phyloP scores from a whole-genome alignment of 73 alveolate species.

The Tetrahymena elliotti region DNA sequence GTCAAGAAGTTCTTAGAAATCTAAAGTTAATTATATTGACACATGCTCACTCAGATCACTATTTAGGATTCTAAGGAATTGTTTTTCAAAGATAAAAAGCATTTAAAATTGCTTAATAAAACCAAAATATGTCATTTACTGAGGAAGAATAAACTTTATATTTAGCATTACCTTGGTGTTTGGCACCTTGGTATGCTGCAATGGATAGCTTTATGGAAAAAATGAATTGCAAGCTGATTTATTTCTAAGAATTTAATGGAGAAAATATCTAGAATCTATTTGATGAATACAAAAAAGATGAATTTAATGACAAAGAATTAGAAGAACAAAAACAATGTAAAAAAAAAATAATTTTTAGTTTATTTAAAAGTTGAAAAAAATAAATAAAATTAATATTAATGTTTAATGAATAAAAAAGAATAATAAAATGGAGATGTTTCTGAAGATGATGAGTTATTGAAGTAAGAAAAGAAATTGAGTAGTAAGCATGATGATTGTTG shows the following conservation, averaged over 20 bases:
- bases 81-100: conserved; percentile 50
- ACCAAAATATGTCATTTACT: conserved; percentile 35
- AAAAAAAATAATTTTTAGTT: neutral
- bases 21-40: conserved; percentile 75
- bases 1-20: conserved; percentile 49
- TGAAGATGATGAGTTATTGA: neutral
- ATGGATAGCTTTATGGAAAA: conserved; percentile 16
- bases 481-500: neutral
- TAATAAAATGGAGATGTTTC: neutral
- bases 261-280: neutral
- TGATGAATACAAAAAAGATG: neutral
- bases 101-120: neutral
- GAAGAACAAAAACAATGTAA: neutral
- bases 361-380: neutral
- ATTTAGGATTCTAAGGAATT: conserved; percentile 80
- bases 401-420: neutral
- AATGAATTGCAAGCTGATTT: conserved; percentile 2
- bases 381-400: neutral
- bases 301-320: neutral
- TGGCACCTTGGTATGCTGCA: conserved; percentile 63
- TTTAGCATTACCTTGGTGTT: conserved; percentile 78
- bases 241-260: conserved; percentile 2
- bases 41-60: conserved; percentile 98
- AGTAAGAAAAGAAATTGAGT: neutral
- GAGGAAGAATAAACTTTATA: conserved; percentile 45